These are phyloP conservation scores for Grosmannia huntii DNA, from an alignment of 2,329 filamentous ascomycete genomes.

Conservation along the genomic window DNA sequence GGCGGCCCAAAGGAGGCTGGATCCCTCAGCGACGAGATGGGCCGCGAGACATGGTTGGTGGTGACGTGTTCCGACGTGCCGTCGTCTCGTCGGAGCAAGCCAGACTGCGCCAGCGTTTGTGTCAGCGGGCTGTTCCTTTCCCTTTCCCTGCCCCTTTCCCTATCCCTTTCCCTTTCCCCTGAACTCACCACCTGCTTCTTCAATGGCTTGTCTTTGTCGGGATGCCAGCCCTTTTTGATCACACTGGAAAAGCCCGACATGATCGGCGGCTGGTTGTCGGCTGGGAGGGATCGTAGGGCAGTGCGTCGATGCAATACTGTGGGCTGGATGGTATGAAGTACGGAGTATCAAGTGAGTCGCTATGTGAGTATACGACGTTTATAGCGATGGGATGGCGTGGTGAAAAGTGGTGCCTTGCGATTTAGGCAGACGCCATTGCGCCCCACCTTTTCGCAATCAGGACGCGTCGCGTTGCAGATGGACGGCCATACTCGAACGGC, in stretches of 20 bases:
- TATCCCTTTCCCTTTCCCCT: too few species aligned
- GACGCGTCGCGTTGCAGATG: constrained; percentile 3
- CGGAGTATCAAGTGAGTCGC: too few species aligned
- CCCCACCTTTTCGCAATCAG: background rate
- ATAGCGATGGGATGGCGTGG: too few species aligned
- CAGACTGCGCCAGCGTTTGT: constrained; percentile 2
- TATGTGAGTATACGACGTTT: too few species aligned
- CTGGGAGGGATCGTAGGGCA: background rate
- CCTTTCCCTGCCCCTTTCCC: too few species aligned
- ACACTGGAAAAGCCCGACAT: constrained; percentile 28
- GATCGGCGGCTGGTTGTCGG: background rate
- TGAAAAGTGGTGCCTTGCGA: constrained; percentile 1
- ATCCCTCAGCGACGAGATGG: constrained; percentile 60
- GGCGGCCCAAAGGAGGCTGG: constrained; percentile 69
- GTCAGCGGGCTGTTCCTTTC: too few species aligned
- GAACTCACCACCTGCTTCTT: constrained; percentile 33
- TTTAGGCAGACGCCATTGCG: background rate
- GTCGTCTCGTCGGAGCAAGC: constrained; percentile 19
- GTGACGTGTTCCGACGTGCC: constrained; percentile 16
- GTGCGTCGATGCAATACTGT: background rate
- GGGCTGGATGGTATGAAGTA: background rate
- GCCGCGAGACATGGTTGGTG: constrained; percentile 34
- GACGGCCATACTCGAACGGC: background rate
- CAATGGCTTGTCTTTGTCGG: constrained; percentile 30
- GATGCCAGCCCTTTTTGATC: constrained; percentile 29